These are phyloP conservation scores for Paratrimastix pyriformis DNA, from an alignment of 78 protist species.

Conservation along the genomic window DNA sequence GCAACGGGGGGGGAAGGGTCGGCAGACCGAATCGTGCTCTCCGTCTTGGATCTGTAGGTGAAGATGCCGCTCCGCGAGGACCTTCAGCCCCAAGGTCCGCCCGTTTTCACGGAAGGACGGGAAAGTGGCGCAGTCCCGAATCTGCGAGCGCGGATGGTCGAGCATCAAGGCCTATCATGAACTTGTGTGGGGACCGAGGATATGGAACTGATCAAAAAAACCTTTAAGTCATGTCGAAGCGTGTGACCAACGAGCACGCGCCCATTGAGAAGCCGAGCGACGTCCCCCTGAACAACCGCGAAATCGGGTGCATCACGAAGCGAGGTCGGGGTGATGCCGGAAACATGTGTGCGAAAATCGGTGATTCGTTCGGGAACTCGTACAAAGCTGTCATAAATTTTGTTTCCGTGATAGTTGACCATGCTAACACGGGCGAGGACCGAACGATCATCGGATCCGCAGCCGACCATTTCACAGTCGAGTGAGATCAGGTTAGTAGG, in stretches of 20 bases:
- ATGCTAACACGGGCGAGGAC: background rate
- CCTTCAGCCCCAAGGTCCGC: background rate
- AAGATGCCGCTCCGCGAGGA: background rate
- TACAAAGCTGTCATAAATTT: background rate
- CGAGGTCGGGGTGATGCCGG: background rate
- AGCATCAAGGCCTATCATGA: background rate
- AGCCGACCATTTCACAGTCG: no score
- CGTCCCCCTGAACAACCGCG: background rate
- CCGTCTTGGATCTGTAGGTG: background rate
- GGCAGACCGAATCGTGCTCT: constrained; percentile 1
- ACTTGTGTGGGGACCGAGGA: no score
- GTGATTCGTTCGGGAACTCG: background rate
- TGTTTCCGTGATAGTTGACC: background rate
- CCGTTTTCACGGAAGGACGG: no score
- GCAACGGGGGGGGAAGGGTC: no score
- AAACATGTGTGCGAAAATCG: constrained; percentile 5
- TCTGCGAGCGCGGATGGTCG: background rate
- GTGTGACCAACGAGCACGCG: constrained; percentile 13
- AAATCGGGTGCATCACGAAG: background rate
- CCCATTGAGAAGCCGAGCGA: background rate
- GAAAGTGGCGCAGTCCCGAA: constrained; percentile 5
- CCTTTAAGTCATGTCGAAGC: background rate
- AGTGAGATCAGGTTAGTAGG: no score
- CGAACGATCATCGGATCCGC: background rate
- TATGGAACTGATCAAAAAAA: background rate